These are phyloP conservation scores for Lepiota venenata DNA, from an alignment of 768 basidiomycete species.

Conservation along the genomic window DNA sequence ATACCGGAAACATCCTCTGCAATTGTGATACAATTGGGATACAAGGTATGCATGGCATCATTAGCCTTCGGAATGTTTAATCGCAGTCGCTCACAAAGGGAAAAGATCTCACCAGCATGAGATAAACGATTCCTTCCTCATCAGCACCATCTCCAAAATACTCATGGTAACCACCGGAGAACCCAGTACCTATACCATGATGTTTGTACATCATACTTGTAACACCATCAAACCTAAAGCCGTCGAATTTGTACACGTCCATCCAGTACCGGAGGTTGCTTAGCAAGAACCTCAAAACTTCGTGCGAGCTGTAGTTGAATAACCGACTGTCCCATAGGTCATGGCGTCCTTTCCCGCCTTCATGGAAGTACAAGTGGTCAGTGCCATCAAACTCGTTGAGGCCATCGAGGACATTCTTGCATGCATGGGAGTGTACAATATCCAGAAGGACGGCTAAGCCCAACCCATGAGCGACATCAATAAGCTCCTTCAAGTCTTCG, in stretches of 20 bases:
- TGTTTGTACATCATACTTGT: constrained; percentile 99
- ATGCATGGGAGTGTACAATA: constrained; percentile 97
- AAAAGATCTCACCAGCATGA: constrained; percentile 81
- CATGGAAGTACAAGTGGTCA: constrained; percentile 97
- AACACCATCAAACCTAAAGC: constrained; percentile 98
- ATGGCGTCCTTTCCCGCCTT: constrained; percentile 84
- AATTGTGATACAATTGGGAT: constrained; percentile 82
- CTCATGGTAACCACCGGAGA: constrained; percentile 97
- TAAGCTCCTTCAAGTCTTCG: constrained; percentile 91
- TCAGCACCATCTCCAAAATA: constrained; percentile 90
- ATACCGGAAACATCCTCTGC: constrained; percentile 99
- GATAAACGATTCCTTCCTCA: constrained; percentile 86
- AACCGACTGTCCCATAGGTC: constrained; percentile 97
- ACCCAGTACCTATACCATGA: constrained; percentile 96
- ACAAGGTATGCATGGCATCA: constrained; percentile 79
- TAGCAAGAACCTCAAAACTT: constrained; percentile 91
- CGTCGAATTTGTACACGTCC: constrained; percentile 94
- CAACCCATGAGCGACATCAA: constrained; percentile 93
- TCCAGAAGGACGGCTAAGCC: constrained; percentile 93
- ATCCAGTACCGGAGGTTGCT: constrained; percentile 95
- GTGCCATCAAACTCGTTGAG: constrained; percentile 96
- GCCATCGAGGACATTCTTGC: constrained; percentile 96
- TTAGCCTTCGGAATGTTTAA: constrained; percentile 67
- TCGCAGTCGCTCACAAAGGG: background rate
- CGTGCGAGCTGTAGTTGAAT: constrained; percentile 95